A percentile compares a stretch with the other conserved stretches of the same genome.
Conservation (phyloP, 2,329 filamentous ascomycete genomes). For the Calonectria henricotiae region DNA sequence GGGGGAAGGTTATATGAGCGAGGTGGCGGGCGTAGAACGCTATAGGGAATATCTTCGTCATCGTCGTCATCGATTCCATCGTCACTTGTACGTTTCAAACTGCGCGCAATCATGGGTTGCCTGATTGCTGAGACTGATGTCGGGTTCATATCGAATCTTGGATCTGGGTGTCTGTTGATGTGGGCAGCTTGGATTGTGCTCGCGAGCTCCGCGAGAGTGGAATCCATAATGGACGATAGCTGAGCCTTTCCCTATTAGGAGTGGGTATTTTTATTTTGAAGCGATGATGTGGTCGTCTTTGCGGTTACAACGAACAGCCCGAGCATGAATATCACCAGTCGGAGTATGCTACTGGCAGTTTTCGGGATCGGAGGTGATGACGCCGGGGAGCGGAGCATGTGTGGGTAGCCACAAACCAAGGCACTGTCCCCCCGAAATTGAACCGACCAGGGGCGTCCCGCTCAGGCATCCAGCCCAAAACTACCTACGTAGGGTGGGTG, state of each 20-base stretch:
- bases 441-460: slow-evolving; percentile 38
- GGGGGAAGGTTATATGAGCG: slow-evolving; percentile 69
- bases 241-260: background rate
- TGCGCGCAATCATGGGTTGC: slow-evolving; percentile 52
- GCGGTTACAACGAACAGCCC: background rate
- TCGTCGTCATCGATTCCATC: slow-evolving; percentile 63
- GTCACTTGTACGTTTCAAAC: slow-evolving; percentile 44
- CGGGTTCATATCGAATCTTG: slow-evolving; percentile 84
- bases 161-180: slow-evolving; percentile 81
- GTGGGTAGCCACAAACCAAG: slow-evolving; percentile 39
- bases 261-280: background rate
- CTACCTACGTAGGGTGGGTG: slow-evolving; percentile 40
- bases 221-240: slow-evolving; percentile 62
- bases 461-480: slow-evolving; percentile 37
- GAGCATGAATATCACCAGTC: background rate
- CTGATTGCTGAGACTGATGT: slow-evolving; percentile 80
- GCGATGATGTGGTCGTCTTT: background rate
- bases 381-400: slow-evolving; percentile 41
- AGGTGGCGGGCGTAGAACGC: slow-evolving; percentile 72
- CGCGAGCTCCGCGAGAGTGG: slow-evolving; percentile 78
- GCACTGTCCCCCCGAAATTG: slow-evolving; percentile 37
- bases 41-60: slow-evolving; percentile 78
- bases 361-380: slow-evolving; percentile 39
- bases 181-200: slow-evolving; percentile 87
- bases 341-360: slow-evolving; percentile 18